Evolutionary conservation across 2,329 filamentous ascomycete genomes (phyloP).

Genomic region (Pseudopithomyces maydicus): DNA sequence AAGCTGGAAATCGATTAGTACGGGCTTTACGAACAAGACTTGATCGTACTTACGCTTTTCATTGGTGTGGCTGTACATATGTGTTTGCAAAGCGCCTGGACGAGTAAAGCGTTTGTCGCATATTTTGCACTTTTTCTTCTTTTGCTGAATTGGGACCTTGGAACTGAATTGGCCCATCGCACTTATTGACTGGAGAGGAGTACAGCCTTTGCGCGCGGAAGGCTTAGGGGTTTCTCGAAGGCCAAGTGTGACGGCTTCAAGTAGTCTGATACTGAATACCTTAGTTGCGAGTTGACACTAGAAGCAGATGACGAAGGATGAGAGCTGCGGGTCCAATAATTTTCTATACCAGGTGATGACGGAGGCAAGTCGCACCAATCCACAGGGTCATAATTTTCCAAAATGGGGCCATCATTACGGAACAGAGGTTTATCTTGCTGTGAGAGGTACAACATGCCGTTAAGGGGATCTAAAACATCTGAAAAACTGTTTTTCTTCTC

Average conservation of each 20-base stretch:
- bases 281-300: not conserved
- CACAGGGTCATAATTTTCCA: not conserved
- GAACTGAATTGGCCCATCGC: conserved; percentile 74
- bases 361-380: not conserved
- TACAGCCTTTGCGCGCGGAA: not conserved
- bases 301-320: not conserved
- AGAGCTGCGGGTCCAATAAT: not conserved
- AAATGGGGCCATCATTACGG: not conserved
- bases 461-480: too few species aligned
- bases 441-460: too few species aligned
- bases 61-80: conserved; percentile 98
- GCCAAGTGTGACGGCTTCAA: not conserved
- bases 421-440: too few species aligned
- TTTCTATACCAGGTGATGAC: not conserved
- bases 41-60: conserved; percentile 99
- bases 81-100: conserved; percentile 91
- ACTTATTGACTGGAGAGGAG: not conserved
- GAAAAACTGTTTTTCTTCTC: too few species aligned
- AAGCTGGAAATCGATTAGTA: too few species aligned
- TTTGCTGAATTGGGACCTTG: conserved; percentile 91
- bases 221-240: not conserved
- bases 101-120: conserved; percentile 97
- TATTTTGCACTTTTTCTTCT: conserved; percentile 99
- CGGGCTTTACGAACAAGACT: too few species aligned
- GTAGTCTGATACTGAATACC: not conserved